A percentile compares a stretch with the other conserved stretches of the same genome.
phyloP scores from a whole-genome alignment of 768 basidiomycete genomes.

The Lactarius pseudohatsudake region DNA sequence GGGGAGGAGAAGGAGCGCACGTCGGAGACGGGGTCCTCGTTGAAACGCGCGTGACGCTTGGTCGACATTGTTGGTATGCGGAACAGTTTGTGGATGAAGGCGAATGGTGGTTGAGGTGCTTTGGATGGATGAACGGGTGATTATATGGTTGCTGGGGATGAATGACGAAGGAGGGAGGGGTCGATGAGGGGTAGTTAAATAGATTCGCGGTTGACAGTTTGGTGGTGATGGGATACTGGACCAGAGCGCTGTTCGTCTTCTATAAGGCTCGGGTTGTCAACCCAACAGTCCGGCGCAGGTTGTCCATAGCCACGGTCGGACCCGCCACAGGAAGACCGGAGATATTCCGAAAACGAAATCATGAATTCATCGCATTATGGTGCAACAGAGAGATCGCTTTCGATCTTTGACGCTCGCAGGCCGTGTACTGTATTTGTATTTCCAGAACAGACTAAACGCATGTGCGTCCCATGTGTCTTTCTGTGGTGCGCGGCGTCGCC shows the following conservation, averaged over 20 bases:
- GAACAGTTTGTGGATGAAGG: not conserved
- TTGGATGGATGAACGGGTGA: not conserved
- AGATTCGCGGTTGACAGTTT: not conserved
- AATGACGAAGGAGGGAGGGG: not conserved
- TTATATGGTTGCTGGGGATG: not conserved
- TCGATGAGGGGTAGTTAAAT: slow-evolving; percentile 17
- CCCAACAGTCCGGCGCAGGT: not conserved
- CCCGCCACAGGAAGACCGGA: not conserved
- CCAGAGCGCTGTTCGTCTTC: not conserved
- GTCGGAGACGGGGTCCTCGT: slow-evolving; percentile 17
- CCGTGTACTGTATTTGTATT: not conserved
- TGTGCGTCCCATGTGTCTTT: slow-evolving; percentile 7
- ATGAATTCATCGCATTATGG: not conserved
- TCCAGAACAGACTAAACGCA: not conserved
- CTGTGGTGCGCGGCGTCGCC: not conserved
- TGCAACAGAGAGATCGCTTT: slow-evolving; percentile 1
- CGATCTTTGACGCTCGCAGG: not conserved
- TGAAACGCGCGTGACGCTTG: slow-evolving; percentile 23
- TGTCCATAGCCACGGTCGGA: slow-evolving; percentile 1
- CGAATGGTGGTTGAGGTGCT: not conserved
- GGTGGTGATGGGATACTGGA: not conserved
- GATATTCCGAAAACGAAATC: not conserved
- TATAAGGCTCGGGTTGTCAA: not conserved
- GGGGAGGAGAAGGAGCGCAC: slow-evolving; percentile 21
- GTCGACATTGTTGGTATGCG: slow-evolving; percentile 7